Base-by-base conservation (phyloP, 306 rosid species). In the Phaseolus lunatus region DNA sequence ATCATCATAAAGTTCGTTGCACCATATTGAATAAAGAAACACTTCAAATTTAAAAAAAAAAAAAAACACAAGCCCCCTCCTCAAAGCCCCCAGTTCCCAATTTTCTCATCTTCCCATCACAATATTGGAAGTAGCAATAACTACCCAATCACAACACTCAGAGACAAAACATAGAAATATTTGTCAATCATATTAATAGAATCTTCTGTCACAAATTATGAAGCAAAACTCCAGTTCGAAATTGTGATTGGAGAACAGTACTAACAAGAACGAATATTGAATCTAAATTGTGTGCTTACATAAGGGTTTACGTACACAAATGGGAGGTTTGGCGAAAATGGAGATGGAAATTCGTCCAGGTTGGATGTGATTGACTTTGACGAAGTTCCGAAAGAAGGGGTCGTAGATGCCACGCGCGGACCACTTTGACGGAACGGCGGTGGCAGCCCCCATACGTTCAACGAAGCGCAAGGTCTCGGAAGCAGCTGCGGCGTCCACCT, bases 281-380 rank as follows among this genome's bases (percentile, higher is more conserved):
- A 39, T 39, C 44, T 39, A 39, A 39, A 39, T 39, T 39, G 1
- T 39, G 3, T 39, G 44, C 12, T 39, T 39, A 37, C 43, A 37
- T 37, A 37, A 9, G 3, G 3, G 43, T 37, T 37, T 39, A 19
- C 26, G 58, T 74, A 86, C 87, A 59, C 69, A 39, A 53, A 86
- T 14, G 13, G 82, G 73, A 5, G 76, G 73, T 64, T 70, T 80
- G 73, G 73, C 82, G 48, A 41, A 4, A 18, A 84, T 0, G 0
- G 84, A 23, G 77, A 79, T 76, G 18, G 66, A 26, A 61, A 80
- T 54, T 48, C 56, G 61, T 0, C 87, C 87, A 12, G 80, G 79
- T 48, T 80, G 76, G 67, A 80, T 41, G 23, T 44, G 76, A 56
- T 71, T 22, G 70, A 84, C 14, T 11, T 72, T 56, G 71, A 84